These are phyloP conservation scores for Trichoderma oligosporum DNA, from an alignment of 2,329 filamentous ascomycete species.

Conservation along the genomic window DNA sequence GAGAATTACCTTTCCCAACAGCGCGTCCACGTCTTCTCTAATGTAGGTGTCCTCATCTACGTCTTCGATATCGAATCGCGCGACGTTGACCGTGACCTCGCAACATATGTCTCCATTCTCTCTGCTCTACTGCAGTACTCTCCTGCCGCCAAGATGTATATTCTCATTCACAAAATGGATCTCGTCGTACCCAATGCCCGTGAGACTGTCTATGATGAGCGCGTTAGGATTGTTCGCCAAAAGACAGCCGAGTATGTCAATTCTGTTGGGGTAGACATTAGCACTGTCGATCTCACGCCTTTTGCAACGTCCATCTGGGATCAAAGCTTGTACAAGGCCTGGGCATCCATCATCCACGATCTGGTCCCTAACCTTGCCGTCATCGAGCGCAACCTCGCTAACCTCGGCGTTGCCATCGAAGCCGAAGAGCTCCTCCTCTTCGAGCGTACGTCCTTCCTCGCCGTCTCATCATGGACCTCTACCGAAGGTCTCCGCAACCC, in stretches of 20 bases:
- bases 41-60: constrained; percentile 96
- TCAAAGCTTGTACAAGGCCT: constrained; percentile 95
- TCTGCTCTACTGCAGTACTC: constrained; percentile 84
- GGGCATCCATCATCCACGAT: constrained; percentile 97
- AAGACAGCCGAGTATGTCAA: constrained; percentile 60
- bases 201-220: constrained; percentile 78
- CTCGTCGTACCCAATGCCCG: constrained; percentile 78
- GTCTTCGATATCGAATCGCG: constrained; percentile 98
- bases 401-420: constrained; percentile 79
- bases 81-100: constrained; percentile 87
- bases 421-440: constrained; percentile 93
- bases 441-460: constrained; percentile 91
- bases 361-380: constrained; percentile 88
- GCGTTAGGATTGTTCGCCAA: constrained; percentile 69
- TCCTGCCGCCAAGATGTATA: constrained; percentile 77
- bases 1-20: constrained; percentile 97
- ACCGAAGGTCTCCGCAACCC: constrained; percentile 74
- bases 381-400: constrained; percentile 81
- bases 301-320: constrained; percentile 99
- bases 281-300: constrained; percentile 66
- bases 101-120: constrained; percentile 89
- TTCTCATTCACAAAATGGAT: constrained; percentile 98
- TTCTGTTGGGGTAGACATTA: constrained; percentile 33
- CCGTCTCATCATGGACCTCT: constrained; percentile 87
- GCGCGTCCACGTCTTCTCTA: constrained; percentile 92